These are phyloP conservation scores for Canna indica DNA, from an alignment of 176 grass and related monocot species.

Conservation along the genomic window DNA sequence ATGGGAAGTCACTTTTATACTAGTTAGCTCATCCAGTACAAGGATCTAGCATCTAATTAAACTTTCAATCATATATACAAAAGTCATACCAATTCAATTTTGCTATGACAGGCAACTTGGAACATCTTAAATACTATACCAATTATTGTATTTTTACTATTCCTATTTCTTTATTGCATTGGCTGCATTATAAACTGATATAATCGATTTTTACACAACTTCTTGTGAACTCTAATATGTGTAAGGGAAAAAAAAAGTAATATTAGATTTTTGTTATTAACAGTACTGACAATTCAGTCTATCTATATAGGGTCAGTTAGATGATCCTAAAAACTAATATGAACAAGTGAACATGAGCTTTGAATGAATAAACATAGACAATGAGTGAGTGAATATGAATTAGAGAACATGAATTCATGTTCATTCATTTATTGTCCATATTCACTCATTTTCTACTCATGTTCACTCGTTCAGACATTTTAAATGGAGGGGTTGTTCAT, in stretches of 20 bases:
- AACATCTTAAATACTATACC: not conserved
- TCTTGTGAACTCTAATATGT: not conserved
- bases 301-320: too few relatives aligned
- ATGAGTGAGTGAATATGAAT: too few relatives aligned
- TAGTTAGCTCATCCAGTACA: not conserved
- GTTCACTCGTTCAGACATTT: too few relatives aligned
- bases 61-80: not conserved
- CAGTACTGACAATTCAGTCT: too few relatives aligned
- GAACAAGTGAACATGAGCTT: too few relatives aligned
- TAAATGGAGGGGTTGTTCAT: too few relatives aligned
- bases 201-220: not conserved
- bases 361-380: too few relatives aligned
- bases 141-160: not conserved
- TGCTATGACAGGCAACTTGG: not conserved
- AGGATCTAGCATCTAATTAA: not conserved
- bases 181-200: not conserved
- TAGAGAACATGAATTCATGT: too few relatives aligned
- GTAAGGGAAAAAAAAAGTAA: not conserved
- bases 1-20: conserved; percentile 1
- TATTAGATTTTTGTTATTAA: not conserved
- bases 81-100: not conserved
- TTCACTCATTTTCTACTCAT: too few relatives aligned
- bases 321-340: too few relatives aligned
- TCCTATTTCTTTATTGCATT: not conserved
- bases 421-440: too few relatives aligned